A percentile compares a stretch with the other conserved stretches of the same genome.
Conservation (phyloP, 2,329 filamentous ascomycete genomes). For the Botrytis fragariae region DNA sequence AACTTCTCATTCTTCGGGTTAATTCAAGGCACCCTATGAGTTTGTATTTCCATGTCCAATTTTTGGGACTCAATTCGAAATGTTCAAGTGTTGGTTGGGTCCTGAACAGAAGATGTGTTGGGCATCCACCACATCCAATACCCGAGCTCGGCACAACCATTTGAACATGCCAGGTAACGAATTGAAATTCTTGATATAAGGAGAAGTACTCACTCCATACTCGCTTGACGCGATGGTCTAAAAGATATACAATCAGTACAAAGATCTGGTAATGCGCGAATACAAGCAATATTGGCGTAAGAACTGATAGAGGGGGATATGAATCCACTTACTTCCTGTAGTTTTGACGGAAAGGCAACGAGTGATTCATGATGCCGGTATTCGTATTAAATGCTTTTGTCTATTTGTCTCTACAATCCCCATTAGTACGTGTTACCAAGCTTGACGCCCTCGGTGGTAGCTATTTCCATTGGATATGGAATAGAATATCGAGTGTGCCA, state of each 20-base stretch:
- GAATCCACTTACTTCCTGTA: constrained; percentile 16
- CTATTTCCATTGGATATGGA: neutral
- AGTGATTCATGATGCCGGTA: constrained; percentile 17
- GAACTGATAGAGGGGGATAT: neutral
- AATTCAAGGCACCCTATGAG: neutral
- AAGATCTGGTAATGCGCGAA: neutral
- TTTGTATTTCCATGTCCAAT: neutral
- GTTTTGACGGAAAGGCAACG: constrained; percentile 21
- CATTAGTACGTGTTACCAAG: constrained; percentile 10
- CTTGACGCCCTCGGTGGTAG: neutral
- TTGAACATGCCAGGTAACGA: neutral
- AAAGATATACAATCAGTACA: neutral
- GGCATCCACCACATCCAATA: neutral
- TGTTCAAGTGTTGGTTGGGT: neutral
- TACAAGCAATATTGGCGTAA: neutral
- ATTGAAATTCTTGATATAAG: neutral
- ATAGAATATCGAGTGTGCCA: neutral
- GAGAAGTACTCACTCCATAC: constrained; percentile 35
- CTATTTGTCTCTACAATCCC: neutral
- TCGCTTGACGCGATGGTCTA: constrained; percentile 37
- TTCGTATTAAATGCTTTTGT: neutral
- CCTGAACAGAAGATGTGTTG: neutral
- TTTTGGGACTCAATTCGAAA: neutral
- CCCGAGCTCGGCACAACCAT: neutral
- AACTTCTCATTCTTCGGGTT: neutral